Conservation (phyloP, 805 yeast genomes). For the Brettanomyces naardenensis region DNA sequence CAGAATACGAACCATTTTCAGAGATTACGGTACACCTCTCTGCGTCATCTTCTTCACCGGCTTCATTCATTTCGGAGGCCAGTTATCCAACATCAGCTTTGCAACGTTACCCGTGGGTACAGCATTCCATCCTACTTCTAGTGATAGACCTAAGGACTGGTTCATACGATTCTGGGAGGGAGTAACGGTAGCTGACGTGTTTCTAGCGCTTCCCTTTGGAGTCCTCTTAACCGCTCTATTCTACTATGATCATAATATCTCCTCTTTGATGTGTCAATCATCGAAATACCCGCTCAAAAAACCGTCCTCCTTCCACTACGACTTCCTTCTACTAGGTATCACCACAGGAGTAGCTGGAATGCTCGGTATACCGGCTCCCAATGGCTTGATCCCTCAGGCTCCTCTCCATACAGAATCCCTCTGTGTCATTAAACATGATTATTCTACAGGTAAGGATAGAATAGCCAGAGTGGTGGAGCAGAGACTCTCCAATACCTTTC, state of each 20-base stretch:
- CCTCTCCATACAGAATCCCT: slow-evolving; percentile 84
- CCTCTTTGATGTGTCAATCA: slow-evolving; percentile 87
- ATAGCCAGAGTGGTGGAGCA: slow-evolving; percentile 75
- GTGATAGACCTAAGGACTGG: slow-evolving; percentile 55
- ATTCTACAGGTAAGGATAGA: slow-evolving; percentile 21
- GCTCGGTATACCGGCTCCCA: slow-evolving; percentile 90
- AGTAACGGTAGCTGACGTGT: slow-evolving; percentile 64
- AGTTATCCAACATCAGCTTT: slow-evolving; percentile 47
- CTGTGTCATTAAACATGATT: slow-evolving; percentile 42
- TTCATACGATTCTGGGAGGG: slow-evolving; percentile 68
- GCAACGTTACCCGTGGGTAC: slow-evolving; percentile 59
- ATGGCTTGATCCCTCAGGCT: slow-evolving; percentile 95
- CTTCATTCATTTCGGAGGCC: slow-evolving; percentile 86
- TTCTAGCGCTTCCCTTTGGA: slow-evolving; percentile 91
- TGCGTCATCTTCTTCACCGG: slow-evolving; percentile 88
- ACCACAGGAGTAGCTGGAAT: slow-evolving; percentile 85
- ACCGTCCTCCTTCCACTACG: slow-evolving; percentile 92
- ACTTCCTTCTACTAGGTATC: slow-evolving; percentile 73
- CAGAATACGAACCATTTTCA: slow-evolving; percentile 56
- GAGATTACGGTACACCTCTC: slow-evolving; percentile 81
- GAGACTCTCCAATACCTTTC: slow-evolving; percentile 73
- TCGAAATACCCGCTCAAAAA: slow-evolving; percentile 72
- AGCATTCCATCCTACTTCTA: slow-evolving; percentile 67
- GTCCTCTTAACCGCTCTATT: slow-evolving; percentile 74
- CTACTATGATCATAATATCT: slow-evolving; percentile 93